Percentiles rank a stretch among this genome's conserved stretches.
These are phyloP conservation scores for Plasmopara muralis DNA, from an alignment of 352 stramenopile genomes.

Conservation along the genomic window DNA sequence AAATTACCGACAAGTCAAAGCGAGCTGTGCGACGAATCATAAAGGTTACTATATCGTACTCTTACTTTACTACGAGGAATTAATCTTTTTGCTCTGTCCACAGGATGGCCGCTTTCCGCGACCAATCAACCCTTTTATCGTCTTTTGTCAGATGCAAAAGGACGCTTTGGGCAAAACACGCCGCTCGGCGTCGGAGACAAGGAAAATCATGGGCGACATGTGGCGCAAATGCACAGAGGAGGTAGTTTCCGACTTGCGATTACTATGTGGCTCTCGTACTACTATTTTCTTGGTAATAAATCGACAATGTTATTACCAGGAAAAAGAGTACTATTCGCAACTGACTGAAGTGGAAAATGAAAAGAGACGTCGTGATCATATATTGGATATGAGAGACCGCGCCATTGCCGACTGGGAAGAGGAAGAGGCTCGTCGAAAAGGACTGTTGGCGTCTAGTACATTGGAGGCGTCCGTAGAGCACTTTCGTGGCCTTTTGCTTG, in stretches of 20 bases:
- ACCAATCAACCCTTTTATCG: slow-evolving; percentile 77
- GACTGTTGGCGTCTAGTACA: slow-evolving; percentile 44
- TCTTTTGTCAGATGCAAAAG: slow-evolving; percentile 78
- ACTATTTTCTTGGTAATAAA: no score
- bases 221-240: slow-evolving; percentile 77
- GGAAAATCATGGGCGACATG: slow-evolving; percentile 80
- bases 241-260: slow-evolving; percentile 13
- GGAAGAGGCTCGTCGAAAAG: slow-evolving; percentile 58
- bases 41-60: slow-evolving; percentile 17
- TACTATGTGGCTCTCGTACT: no score
- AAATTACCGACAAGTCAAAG: slow-evolving; percentile 26
- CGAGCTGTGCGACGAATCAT: slow-evolving; percentile 17
- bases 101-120: slow-evolving; percentile 52
- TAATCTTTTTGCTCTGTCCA: not conserved
- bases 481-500: slow-evolving; percentile 56
- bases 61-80: not conserved
- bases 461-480: slow-evolving; percentile 55
- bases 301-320: slow-evolving; percentile 13
- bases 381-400: slow-evolving; percentile 63
- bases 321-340: slow-evolving; percentile 75
- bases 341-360: slow-evolving; percentile 74
- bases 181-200: slow-evolving; percentile 58
- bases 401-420: slow-evolving; percentile 73
- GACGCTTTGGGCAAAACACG: slow-evolving; percentile 46
- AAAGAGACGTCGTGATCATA: slow-evolving; percentile 63